Evolutionary conservation across 192 early-diverging fungal genomes (phyloP), one percentile per base, ranked within the genome.

Genomic region (Entrophospora sp.): DNA sequence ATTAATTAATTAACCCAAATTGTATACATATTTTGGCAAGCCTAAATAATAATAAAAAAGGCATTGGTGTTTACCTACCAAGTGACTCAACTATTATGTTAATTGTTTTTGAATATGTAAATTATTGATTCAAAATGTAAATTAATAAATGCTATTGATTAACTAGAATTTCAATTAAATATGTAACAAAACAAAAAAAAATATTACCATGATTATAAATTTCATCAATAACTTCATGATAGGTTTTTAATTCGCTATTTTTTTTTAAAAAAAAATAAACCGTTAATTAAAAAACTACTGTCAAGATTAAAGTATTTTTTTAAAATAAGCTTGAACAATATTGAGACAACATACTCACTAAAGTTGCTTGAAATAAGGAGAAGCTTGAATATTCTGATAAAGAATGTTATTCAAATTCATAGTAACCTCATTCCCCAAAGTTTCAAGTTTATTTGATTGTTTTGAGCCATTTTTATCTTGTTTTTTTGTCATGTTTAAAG

Each of bases 401-500:
- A 87, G 69, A 53, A 87, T 73, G 16, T 80, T 78, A 71, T 90
- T 89, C 68, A 93, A 67, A 72, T 93, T 93, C 91, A 93, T 93
- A 14, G 87, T 90, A 43, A 68, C 73, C 51, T 80, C 85, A 70
- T 87, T 92, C 24, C 90, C 90, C 67, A 77, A 81, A 6, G 88
- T 89, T 45, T 86, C 82, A 24, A 91, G 63, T 42, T 49, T 73
- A 60, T 87, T 85, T 66, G 64, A 55, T 24, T 66, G 64, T 13
- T 66, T 66, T n/a, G n/a, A n/a, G n/a, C n/a, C n/a, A n/a, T n/a
- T n/a, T n/a, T n/a, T 18, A 43, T 43, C 18, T 43, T 43, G 42
- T 2, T 16, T 12, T 16, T 16, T 12, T 12, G 42, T 42, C 16
- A 7, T 42, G 40, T n/a, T n/a, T n/a, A n/a, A n/a, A n/a, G n/a